Base-by-base conservation (phyloP, 1,284 basidiomycete genomes). In the Ustilago tritici region DNA sequence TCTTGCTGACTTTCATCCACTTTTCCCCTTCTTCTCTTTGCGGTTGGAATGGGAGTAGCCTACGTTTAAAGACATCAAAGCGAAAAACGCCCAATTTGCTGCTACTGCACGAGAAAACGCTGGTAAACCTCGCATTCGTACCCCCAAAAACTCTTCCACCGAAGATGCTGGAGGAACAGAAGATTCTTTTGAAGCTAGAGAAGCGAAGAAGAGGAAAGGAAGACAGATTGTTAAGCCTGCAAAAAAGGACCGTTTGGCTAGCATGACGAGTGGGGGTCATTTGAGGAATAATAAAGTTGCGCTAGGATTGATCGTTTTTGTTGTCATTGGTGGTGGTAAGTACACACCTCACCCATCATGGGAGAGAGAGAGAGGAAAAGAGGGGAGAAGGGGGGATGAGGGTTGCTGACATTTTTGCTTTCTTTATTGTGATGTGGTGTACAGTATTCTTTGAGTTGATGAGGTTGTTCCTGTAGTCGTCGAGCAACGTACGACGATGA, bases 371-470 rank as follows among this genome's bases (percentile, higher is more conserved):
- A 28, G 23, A 28, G 3, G 23, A 28, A 28, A 28, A 28, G 23
- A 19, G 43, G n/a, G 40, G 3, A 43, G 14, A 34, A 43, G 19
- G 36, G n/a, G 46, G 47, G 15, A 28, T 28, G 23, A 36, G 41
- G 9, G 15, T 31, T 34, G 17, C 36, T 52, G 54, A 54, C 31
- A 11, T 1, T 11, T 23, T 19, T 10, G n/a, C 17, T n/a, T 9
- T 19, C 10, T 0, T 38, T 46, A 6, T 17, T 56, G 17, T 19
- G 46, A 38, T n/a, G 43, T n/a, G 50, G n/a, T 6, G 10, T 23
- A 36, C 62, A 80, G 78, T 80, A 11, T 70, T 80, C 62, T 80
- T 80, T 43, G 78, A 80, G 31, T 46, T 78, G 9, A 64, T 76
- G 35, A 34, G 78, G 11, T 40, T 78, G 28, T 78, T 80, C 60